These are phyloP conservation scores for Zymoseptoria crescenta DNA, from an alignment of 2,329 filamentous ascomycete genomes.

Conservation along the genomic window DNA sequence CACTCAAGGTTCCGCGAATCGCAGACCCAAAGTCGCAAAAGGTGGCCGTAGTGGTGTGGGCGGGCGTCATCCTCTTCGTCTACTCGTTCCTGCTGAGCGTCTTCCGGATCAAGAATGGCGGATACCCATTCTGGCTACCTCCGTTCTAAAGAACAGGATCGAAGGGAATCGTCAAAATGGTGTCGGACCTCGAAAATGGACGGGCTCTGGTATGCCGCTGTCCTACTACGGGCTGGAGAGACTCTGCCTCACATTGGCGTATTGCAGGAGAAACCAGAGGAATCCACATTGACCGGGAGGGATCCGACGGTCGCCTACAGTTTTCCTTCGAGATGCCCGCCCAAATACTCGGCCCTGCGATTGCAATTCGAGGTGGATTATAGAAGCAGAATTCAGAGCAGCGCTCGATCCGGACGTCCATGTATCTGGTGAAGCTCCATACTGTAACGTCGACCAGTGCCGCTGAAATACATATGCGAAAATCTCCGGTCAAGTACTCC, in stretches of 20 bases:
- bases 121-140: slow-evolving; percentile 89
- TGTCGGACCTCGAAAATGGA: background rate
- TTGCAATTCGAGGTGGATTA: no score
- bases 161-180: background rate
- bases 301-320: no score
- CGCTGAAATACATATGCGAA: no score
- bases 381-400: no score
- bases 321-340: no score
- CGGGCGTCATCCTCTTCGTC: slow-evolving; percentile 64
- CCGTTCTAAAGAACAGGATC: slow-evolving; percentile 55
- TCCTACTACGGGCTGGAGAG: background rate
- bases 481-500: no score
- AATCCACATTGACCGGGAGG: no score
- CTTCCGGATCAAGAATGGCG: slow-evolving; percentile 89
- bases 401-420: no score
- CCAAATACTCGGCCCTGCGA: no score
- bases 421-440: no score
- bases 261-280: no score
- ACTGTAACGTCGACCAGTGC: no score
- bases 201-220: background rate
- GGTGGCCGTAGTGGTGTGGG: slow-evolving; percentile 73
- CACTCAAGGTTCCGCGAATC: slow-evolving; percentile 86
- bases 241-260: background rate
- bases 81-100: slow-evolving; percentile 93
- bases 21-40: slow-evolving; percentile 69